Conservation (phyloP, 805 yeast species). For the Candida hispaniensis region DNA sequence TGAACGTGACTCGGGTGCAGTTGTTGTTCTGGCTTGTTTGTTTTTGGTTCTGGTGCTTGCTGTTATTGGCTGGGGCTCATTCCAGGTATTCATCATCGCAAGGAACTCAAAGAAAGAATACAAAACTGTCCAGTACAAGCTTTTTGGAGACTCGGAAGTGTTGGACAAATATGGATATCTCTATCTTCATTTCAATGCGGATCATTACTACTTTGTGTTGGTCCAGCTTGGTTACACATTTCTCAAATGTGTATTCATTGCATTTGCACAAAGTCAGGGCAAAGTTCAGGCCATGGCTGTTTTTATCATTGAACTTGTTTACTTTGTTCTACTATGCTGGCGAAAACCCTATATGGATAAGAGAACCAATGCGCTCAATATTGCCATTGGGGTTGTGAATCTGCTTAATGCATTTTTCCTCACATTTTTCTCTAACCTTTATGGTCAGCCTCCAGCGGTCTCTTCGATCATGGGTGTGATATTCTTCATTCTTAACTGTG, state of each 20-base stretch:
- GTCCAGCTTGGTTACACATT: constrained; percentile 51
- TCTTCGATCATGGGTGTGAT: constrained; percentile 85
- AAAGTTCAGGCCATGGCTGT: constrained; percentile 69
- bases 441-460: constrained; percentile 69
- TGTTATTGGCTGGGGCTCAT: constrained; percentile 54
- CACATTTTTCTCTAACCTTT: constrained; percentile 73
- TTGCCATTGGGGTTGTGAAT: constrained; percentile 59
- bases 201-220: constrained; percentile 72
- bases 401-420: constrained; percentile 75
- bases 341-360: constrained; percentile 70
- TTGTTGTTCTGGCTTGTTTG: constrained; percentile 67
- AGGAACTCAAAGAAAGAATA: constrained; percentile 44
- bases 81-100: constrained; percentile 55
- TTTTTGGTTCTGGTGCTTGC: constrained; percentile 53
- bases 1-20: constrained; percentile 74
- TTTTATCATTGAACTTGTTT: constrained; percentile 65
- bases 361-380: constrained; percentile 68
- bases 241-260: constrained; percentile 61
- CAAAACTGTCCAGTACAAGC: constrained; percentile 76
- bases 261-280: constrained; percentile 71
- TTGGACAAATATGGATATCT: constrained; percentile 77
- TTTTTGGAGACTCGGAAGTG: constrained; percentile 66
- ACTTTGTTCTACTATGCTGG: constrained; percentile 51
- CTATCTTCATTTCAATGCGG: constrained; percentile 80
- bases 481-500: constrained; percentile 81